phyloP scores from a whole-genome alignment of 805 yeast genomes.

The Maudiozyma pseudohumilis region DNA sequence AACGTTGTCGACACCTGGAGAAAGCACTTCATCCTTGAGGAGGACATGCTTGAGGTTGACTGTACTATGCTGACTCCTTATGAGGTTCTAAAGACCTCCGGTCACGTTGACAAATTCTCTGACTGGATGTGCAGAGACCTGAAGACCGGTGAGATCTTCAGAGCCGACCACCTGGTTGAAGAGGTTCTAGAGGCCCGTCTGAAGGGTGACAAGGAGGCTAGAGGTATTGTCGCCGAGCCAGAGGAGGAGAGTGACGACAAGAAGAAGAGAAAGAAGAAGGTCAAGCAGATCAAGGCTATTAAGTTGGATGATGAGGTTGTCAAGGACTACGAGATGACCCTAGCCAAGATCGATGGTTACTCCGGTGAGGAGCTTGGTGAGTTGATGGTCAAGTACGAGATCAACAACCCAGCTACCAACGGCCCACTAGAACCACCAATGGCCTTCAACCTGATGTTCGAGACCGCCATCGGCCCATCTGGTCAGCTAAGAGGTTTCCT shows the following conservation, averaged over 20 bases:
- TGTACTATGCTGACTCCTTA: constrained; percentile 96
- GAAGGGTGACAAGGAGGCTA: constrained; percentile 94
- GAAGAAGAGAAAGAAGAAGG: constrained; percentile 91
- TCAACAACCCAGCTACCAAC: constrained; percentile 85
- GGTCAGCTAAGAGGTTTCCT: constrained; percentile 91
- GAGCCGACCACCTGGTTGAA: constrained; percentile 97
- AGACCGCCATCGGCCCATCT: constrained; percentile 98
- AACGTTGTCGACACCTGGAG: constrained; percentile 93
- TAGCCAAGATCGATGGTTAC: constrained; percentile 92
- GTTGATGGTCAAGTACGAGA: constrained; percentile 69
- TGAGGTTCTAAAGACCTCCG: constrained; percentile 96
- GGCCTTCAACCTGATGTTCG: constrained; percentile 97
- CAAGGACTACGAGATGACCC: constrained; percentile 70
- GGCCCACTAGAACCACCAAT: constrained; percentile 80
- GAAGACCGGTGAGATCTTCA: constrained; percentile 93
- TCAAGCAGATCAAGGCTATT: constrained; percentile 83
- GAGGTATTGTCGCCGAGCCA: constrained; percentile 60
- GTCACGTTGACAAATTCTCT: constrained; percentile 97
- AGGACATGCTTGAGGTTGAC: constrained; percentile 98
- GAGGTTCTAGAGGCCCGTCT: constrained; percentile 93
- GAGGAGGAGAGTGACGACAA: constrained; percentile 68
- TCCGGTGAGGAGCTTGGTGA: constrained; percentile 90
- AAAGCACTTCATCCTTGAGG: constrained; percentile 93
- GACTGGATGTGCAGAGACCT: constrained; percentile 98
- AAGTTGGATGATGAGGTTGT: constrained; percentile 76